Base-by-base conservation (phyloP, 148 eudicot species). In the Euryodendron excelsum region DNA sequence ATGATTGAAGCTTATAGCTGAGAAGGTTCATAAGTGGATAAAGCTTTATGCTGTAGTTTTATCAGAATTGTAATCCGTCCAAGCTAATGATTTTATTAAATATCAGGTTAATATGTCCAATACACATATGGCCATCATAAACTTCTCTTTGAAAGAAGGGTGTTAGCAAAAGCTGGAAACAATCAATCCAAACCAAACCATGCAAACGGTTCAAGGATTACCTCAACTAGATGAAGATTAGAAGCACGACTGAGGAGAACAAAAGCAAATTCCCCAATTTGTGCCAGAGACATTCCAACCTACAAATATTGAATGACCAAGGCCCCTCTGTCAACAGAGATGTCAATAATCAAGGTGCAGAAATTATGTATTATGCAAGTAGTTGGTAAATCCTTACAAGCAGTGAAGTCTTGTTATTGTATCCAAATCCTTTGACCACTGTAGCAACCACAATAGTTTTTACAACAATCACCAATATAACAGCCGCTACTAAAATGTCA, bases 191-290 rank as follows among this genome's bases (percentile, higher is more conserved):
- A 58, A 75, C 34, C 18, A 76, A 58, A 75, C 53, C 71, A 76
- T 33, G 33, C 41, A 28, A 31, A 34, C 17, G 4, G 48, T 63
- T 31, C 61, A 75, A 62, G 71, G 61, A 80, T 78, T 77, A 96
- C 99, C 99, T 91, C 99, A 41, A 96, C 98, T 72, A 96, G 87
- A 88, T 96, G 99, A 86, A 93, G 82, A 85, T 96, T 96, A 66
- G 98, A 96, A 68, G 99, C 99, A 76, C 99, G 99, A 71, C 99
- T 96, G 41, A 96, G 91, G 63, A 96, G 95, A 78, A 96, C 98
- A 84, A 96, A 96, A 56, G 98, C 97, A 79, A 96, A 96, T 83
- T 93, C 99, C 61, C 98, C 98, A 73, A 96, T 90, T 83, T 93
- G 97, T 23, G 98, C 99, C 79, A 96, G 82, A 55, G 98, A 93